Evolutionary conservation across 371 early-diverging fungal species (phyloP).

Genomic region (Apophysomyces elegans): DNA sequence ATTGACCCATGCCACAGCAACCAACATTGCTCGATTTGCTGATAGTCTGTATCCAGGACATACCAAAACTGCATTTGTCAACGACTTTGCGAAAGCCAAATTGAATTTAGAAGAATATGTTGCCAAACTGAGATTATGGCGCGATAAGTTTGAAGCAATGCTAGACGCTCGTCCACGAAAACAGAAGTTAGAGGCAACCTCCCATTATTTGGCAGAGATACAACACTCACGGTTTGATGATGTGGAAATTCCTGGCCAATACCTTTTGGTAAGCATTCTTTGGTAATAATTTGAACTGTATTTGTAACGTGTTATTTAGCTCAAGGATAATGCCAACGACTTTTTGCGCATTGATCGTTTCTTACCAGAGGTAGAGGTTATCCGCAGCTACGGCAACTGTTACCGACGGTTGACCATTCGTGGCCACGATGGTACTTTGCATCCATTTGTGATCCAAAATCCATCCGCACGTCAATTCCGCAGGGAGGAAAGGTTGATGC

Average conservation of each 20-base stretch:
- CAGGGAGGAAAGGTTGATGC: conserved; percentile 93
- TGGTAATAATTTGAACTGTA: not conserved
- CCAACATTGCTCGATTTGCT: conserved; percentile 85
- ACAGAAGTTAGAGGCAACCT: conserved; percentile 84
- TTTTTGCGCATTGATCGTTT: conserved; percentile 95
- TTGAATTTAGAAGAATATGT: conserved; percentile 84
- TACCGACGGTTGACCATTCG: conserved; percentile 83
- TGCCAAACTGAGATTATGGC: conserved; percentile 82
- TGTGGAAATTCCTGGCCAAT: conserved; percentile 98
- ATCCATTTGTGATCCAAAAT: conserved; percentile 93
- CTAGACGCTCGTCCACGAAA: conserved; percentile 81
- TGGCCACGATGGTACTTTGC: conserved; percentile 88
- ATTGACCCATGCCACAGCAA: conserved; percentile 75
- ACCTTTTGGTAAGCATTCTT: conserved; percentile 65
- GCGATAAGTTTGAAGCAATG: conserved; percentile 86
- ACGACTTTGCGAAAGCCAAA: conserved; percentile 84
- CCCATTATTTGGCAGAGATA: conserved; percentile 94
- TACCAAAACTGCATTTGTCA: conserved; percentile 83
- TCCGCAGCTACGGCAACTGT: conserved; percentile 79
- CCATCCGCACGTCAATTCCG: conserved; percentile 85
- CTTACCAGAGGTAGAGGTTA: conserved; percentile 83
- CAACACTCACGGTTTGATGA: conserved; percentile 98
- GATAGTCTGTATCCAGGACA: conserved; percentile 80
- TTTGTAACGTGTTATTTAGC: conserved; percentile 26
- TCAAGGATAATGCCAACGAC: conserved; percentile 85